Evolutionary conservation across 1,284 basidiomycete genomes (phyloP), one percentile per base, ranked within the genome.

Genomic region (Fomitopsis schrenkii): DNA sequence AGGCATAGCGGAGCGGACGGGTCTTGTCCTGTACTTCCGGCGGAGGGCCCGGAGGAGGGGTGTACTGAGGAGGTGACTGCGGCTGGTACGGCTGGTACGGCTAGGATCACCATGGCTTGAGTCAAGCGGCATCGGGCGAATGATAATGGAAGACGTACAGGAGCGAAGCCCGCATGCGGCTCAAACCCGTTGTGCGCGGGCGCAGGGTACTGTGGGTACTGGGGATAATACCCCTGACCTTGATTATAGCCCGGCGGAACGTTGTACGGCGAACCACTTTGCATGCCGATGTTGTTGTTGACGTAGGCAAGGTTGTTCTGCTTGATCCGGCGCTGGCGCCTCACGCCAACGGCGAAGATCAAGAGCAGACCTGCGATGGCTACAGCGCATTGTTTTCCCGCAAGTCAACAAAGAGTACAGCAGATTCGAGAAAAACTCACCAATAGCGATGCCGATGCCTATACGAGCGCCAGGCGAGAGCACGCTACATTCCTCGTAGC

Each of bases 401-500:
- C n/a, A 8, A 35, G 55, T n/a, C n/a, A 33, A 10, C 1, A 9
- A 22, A 3, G n/a, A 10, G 14, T 33, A 14, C 38, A 33, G 30
- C 38, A 40, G 28, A 2, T 12, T 30, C 15, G 28, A 17, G 7
- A 7, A n/a, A 33, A 10, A 33, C 72, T 55, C 52, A 73, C 73
- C 40, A 15, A 70, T 60, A 5, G 66, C 70, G 45, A 75, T 67
- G 4, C 70, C 73, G 17, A 75, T 71, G 3, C 69, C 73, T 19
- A 72, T 45, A 19, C 55, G 35, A 26, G 45, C 36, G 17, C 46
- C 45, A 33, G 40, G 38, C 22, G 55, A 60, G 9, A 57, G 36
- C 38, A 40, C 41, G 33, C 42, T 36, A 38, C 54, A 57, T 6
- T 57, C 33, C 22, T 56, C 59, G 53, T 40, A 48, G 44, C 57